Evolutionary conservation across 805 yeast species (phyloP).

Genomic region (Kockiozyma suomiensis): DNA sequence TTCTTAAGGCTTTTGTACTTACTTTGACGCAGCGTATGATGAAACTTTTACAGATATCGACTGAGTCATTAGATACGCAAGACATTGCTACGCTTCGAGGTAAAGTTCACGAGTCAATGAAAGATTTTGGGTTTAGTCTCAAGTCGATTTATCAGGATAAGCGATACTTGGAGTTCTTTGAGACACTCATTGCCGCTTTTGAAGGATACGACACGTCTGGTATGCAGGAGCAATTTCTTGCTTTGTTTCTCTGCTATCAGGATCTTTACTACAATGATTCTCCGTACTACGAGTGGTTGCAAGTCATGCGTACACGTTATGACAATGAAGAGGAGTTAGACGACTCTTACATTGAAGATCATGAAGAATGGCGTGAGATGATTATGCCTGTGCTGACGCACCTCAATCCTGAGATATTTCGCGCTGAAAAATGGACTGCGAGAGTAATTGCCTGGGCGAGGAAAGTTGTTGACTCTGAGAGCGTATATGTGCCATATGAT

Average conservation of each 20-base stretch:
- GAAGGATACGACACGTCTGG: constrained; percentile 20
- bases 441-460: constrained; percentile 28
- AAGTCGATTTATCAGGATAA: not conserved
- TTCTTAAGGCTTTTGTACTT: constrained; percentile 4
- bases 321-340: constrained; percentile 7
- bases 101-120: not conserved
- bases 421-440: constrained; percentile 11
- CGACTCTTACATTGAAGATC: constrained; percentile 16
- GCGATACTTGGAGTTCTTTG: constrained; percentile 3
- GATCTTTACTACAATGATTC: not conserved
- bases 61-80: not conserved
- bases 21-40: not conserved
- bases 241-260: constrained; percentile 15
- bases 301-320: constrained; percentile 8
- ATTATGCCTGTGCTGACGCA: constrained; percentile 14
- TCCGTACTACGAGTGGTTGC: constrained; percentile 8
- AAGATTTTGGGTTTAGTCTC: constrained; percentile 7
- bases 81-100: not conserved
- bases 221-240: constrained; percentile 26
- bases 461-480: constrained; percentile 22
- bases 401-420: constrained; percentile 6
- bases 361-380: constrained; percentile 12
- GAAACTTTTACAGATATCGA: not conserved
- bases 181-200: constrained; percentile 10
- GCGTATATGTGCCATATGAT: constrained; percentile 7